Percentiles rank a stretch among this genome's conserved stretches.
phyloP scores from a whole-genome alignment of 2,329 filamentous ascomycete genomes.

The Fusarium secorum region DNA sequence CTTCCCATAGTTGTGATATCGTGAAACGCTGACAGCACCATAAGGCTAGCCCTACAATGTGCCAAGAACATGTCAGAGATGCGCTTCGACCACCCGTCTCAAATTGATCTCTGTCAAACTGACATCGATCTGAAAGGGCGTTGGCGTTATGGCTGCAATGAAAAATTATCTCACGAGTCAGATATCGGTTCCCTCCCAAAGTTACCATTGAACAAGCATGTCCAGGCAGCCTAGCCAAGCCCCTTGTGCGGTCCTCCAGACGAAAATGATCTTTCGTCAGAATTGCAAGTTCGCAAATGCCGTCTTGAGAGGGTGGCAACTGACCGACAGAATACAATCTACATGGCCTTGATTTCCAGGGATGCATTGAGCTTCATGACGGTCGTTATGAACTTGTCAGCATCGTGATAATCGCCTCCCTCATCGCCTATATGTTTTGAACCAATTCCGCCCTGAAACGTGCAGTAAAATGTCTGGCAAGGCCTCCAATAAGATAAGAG shows the following conservation, averaged over 20 bases:
- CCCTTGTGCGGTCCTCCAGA: not conserved
- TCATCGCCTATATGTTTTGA: not conserved
- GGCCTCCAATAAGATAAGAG: slow-evolving; percentile 3
- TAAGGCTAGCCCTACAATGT: slow-evolving; percentile 1
- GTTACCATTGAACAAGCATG: not conserved
- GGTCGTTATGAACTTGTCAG: slow-evolving; percentile 17
- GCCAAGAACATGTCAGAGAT: no score
- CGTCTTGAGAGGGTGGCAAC: not conserved
- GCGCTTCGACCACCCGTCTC: not conserved
- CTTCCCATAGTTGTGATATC: not conserved
- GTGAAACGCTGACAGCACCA: not conserved
- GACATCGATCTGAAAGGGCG: no score
- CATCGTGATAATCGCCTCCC: not conserved
- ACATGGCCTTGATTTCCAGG: not conserved
- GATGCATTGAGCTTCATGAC: slow-evolving; percentile 2
- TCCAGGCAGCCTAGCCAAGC: not conserved
- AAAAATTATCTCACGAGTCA: accelerated
- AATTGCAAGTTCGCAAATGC: not conserved
- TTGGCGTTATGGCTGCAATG: no score
- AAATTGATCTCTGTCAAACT: not conserved
- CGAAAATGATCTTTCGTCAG: not conserved
- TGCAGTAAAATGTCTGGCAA: not conserved
- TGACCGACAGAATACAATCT: no score
- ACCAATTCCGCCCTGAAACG: slow-evolving; percentile 8
- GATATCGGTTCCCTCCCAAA: not conserved